Evolutionary conservation across 1,284 basidiomycete genomes (phyloP).

Genomic region (Lignosus rhinocerotis): DNA sequence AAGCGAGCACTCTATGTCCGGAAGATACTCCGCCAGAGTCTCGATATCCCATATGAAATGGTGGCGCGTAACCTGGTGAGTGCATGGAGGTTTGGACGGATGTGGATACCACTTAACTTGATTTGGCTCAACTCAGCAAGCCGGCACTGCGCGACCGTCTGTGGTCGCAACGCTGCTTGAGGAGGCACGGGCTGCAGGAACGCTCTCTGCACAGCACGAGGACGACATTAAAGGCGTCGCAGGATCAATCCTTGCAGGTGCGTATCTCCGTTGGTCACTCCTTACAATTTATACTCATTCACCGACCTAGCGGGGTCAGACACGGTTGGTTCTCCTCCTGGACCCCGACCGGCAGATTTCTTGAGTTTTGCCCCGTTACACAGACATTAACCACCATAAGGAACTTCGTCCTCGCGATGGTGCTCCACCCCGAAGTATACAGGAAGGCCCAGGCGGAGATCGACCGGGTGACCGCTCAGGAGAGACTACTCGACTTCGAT

Average conservation of each 20-base stretch:
- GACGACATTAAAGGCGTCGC: constrained; percentile 28
- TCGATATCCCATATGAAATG: constrained; percentile 28
- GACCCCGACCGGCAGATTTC: no score
- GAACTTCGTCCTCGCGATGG: constrained; percentile 29
- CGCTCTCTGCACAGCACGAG: constrained; percentile 23
- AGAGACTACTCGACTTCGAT: constrained; percentile 35
- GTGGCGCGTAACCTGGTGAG: constrained; percentile 29
- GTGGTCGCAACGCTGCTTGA: constrained; percentile 26
- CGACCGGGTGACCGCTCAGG: constrained; percentile 31
- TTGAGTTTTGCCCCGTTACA: neutral
- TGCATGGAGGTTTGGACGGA: no score
- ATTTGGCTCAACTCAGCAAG: no score
- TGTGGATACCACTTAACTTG: no score
- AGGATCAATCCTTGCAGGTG: constrained; percentile 28
- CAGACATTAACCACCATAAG: constrained; percentile 26
- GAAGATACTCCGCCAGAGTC: constrained; percentile 14
- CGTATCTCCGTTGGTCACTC: neutral
- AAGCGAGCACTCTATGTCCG: constrained; percentile 23
- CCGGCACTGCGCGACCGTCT: constrained; percentile 28
- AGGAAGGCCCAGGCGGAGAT: constrained; percentile 35
- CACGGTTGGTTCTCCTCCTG: constrained; percentile 13
- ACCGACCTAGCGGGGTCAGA: constrained; percentile 30
- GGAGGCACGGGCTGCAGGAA: constrained; percentile 12
- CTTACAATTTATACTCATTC: no score
- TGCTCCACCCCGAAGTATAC: constrained; percentile 30